These are phyloP conservation scores for Colletotrichum eremochloae DNA, from an alignment of 2,329 filamentous ascomycete genomes.

Conservation along the genomic window DNA sequence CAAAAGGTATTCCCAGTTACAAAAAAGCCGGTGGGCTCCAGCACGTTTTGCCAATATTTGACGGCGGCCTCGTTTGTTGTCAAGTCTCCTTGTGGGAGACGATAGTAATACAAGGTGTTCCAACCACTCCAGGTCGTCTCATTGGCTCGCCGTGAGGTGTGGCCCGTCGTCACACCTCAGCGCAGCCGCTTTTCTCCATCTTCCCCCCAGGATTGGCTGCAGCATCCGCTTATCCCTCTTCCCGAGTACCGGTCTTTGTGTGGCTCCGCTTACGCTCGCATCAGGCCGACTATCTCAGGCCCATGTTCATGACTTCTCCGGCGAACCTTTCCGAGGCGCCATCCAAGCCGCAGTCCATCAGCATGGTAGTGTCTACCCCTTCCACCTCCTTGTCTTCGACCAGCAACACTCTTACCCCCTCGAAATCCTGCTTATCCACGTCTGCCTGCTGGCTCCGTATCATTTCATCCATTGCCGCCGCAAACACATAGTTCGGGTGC, in stretches of 20 bases:
- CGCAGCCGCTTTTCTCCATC: neutral
- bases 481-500: constrained; percentile 51
- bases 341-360: constrained; percentile 31
- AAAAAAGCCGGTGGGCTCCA: constrained; percentile 37
- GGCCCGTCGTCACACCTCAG: neutral
- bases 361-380: constrained; percentile 28
- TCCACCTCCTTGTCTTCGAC: constrained; percentile 45
- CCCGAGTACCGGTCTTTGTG: neutral
- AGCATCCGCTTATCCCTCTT: constrained; percentile 1
- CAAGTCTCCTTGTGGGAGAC: constrained; percentile 31
- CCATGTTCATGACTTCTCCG: constrained; percentile 4
- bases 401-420: constrained; percentile 47
- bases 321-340: constrained; percentile 1
- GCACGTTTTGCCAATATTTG: constrained; percentile 36
- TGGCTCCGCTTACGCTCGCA: neutral
- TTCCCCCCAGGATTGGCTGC: neutral
- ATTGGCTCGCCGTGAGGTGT: neutral
- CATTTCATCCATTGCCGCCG: constrained; percentile 47
- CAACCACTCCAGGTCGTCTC: neutral
- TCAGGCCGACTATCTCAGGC: constrained; percentile 17
- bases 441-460: constrained; percentile 49
- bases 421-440: constrained; percentile 42
- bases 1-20: constrained; percentile 40
- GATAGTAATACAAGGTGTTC: constrained; percentile 38
- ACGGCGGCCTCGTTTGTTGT: constrained; percentile 31